A percentile compares a stretch with the other conserved stretches of the same genome.
phyloP scores from a whole-genome alignment of 768 basidiomycete species.

The Termitomyces sp. region DNA sequence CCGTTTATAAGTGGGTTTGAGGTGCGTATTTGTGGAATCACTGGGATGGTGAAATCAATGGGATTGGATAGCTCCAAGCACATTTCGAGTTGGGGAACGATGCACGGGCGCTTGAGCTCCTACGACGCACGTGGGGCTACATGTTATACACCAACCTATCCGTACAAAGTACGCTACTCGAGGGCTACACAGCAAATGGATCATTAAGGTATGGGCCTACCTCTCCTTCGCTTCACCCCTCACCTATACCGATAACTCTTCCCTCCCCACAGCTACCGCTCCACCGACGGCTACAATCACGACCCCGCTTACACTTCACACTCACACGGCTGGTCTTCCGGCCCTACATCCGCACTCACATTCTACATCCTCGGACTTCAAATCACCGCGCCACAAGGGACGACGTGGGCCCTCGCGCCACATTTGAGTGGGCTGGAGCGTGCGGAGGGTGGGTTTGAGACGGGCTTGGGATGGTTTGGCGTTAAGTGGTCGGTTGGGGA shows the following conservation, averaged over 20 bases:
- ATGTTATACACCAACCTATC: slow-evolving; percentile 54
- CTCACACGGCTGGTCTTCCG: slow-evolving; percentile 58
- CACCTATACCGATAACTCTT: not conserved
- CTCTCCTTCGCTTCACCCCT: not conserved
- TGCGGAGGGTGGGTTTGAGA: slow-evolving; percentile 53
- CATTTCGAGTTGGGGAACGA: slow-evolving; percentile 55
- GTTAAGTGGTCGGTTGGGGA: slow-evolving; percentile 36
- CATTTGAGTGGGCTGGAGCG: slow-evolving; percentile 34
- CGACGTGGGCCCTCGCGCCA: slow-evolving; percentile 46
- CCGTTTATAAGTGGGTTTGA: slow-evolving; percentile 60
- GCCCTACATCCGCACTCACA: slow-evolving; percentile 54
- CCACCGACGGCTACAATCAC: slow-evolving; percentile 51
- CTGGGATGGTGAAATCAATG: not conserved
- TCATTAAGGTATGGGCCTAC: slow-evolving; percentile 40
- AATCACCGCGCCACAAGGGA: slow-evolving; percentile 44
- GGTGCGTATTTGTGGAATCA: slow-evolving; percentile 26
- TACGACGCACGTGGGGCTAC: slow-evolving; percentile 57
- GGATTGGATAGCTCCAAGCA: slow-evolving; percentile 43
- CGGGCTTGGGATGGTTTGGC: slow-evolving; percentile 48
- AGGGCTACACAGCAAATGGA: slow-evolving; percentile 57
- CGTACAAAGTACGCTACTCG: slow-evolving; percentile 55
- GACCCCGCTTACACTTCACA: slow-evolving; percentile 60
- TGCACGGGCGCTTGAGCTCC: slow-evolving; percentile 47
- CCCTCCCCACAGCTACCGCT: slow-evolving; percentile 39
- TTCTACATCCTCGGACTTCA: slow-evolving; percentile 55